Percentiles rank a stretch among this genome's conserved stretches.
phyloP scores from a whole-genome alignment of 2,329 filamentous ascomycete genomes.

The Xylariales sp. region DNA sequence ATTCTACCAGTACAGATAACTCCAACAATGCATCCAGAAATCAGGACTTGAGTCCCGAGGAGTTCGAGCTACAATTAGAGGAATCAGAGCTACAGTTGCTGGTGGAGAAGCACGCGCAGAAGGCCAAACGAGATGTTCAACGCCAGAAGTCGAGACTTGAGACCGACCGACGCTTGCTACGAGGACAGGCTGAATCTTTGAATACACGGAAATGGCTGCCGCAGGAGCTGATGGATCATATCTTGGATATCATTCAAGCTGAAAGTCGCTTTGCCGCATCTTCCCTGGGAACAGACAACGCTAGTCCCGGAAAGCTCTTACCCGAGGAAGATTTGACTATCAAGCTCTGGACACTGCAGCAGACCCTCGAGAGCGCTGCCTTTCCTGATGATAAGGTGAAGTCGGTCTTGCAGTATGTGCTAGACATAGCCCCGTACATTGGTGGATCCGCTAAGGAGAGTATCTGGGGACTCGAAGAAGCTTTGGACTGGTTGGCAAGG shows the following conservation, averaged over 20 bases:
- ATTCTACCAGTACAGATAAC: slow-evolving; percentile 12
- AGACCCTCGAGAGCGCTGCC: slow-evolving; percentile 63
- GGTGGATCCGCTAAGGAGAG: slow-evolving; percentile 54
- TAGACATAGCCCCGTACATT: slow-evolving; percentile 63
- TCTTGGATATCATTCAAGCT: slow-evolving; percentile 67
- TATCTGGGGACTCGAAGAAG: slow-evolving; percentile 83
- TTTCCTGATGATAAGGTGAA: slow-evolving; percentile 62
- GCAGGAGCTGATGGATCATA: slow-evolving; percentile 69
- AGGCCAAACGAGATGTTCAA: slow-evolving; percentile 71
- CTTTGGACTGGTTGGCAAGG: slow-evolving; percentile 84
- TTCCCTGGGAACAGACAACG: slow-evolving; percentile 41
- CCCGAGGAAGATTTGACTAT: slow-evolving; percentile 75
- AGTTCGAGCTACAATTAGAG: slow-evolving; percentile 85
- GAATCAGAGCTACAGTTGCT: slow-evolving; percentile 84
- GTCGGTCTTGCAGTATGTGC: slow-evolving; percentile 59
- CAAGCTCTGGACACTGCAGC: slow-evolving; percentile 79
- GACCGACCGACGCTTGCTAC: slow-evolving; percentile 78
- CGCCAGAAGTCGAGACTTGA: slow-evolving; percentile 75
- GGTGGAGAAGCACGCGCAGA: slow-evolving; percentile 77
- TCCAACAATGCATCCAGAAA: slow-evolving; percentile 18
- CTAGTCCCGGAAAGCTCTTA: slow-evolving; percentile 44
- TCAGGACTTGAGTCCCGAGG: slow-evolving; percentile 69
- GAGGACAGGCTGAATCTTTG: slow-evolving; percentile 70
- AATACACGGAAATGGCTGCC: slow-evolving; percentile 76
- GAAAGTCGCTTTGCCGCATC: slow-evolving; percentile 57